Conservation (phyloP, 768 basidiomycete species). For the Tricholoma bakamatsutake region DNA sequence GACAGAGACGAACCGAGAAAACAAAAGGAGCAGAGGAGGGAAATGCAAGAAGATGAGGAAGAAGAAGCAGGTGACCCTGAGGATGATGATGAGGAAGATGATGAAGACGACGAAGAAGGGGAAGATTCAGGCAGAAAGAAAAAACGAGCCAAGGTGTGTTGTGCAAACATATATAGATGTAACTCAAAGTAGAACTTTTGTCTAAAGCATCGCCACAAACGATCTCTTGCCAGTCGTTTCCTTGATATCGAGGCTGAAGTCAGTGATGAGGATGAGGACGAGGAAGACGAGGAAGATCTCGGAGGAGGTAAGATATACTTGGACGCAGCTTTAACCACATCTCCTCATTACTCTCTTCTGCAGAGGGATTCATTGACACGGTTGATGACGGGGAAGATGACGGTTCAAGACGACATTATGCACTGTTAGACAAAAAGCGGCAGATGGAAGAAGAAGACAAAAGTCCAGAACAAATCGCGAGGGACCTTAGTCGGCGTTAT, state of each 20-base stretch:
- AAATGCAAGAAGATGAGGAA: slow-evolving; percentile 23
- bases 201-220: slow-evolving; percentile 59
- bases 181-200: slow-evolving; percentile 6
- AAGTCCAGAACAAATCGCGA: slow-evolving; percentile 81
- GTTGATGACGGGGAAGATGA: slow-evolving; percentile 64
- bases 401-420: slow-evolving; percentile 53
- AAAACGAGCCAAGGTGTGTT: slow-evolving; percentile 57
- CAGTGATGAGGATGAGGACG: slow-evolving; percentile 95
- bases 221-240: slow-evolving; percentile 68
- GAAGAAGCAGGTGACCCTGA: slow-evolving; percentile 37
- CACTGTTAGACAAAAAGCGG: slow-evolving; percentile 58
- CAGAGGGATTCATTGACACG: slow-evolving; percentile 71
- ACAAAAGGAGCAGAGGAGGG: slow-evolving; percentile 20
- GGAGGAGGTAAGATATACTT: slow-evolving; percentile 38
- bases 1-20: slow-evolving; percentile 36
- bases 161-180: background rate
- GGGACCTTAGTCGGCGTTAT: slow-evolving; percentile 75
- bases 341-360: slow-evolving; percentile 2
- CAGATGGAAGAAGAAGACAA: slow-evolving; percentile 71
- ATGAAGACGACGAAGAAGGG: slow-evolving; percentile 53
- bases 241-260: slow-evolving; percentile 96
- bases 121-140: slow-evolving; percentile 46
- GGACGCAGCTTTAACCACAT: background rate
- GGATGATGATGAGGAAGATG: slow-evolving; percentile 42
- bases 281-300: slow-evolving; percentile 74